phyloP scores from a whole-genome alignment of 331 rosid species.

The Spiraea crenata region DNA sequence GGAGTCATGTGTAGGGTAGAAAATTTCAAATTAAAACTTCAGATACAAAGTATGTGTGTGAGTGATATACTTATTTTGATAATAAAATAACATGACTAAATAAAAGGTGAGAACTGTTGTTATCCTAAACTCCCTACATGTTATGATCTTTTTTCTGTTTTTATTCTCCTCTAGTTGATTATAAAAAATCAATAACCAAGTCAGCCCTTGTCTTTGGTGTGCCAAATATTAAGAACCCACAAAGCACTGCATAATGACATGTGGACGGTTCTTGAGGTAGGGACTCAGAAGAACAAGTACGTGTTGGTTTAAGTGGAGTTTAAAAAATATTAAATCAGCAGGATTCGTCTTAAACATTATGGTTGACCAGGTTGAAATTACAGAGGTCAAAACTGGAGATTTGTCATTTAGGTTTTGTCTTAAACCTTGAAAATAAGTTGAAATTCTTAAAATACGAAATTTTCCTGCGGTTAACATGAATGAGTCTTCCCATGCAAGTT shows the following conservation, averaged over 20 bases:
- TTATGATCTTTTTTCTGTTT: background rate
- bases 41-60: no score
- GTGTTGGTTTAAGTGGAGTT: background rate
- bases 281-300: background rate
- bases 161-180: background rate
- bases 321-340: background rate
- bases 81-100: background rate
- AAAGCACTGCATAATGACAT: background rate
- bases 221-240: background rate
- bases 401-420: constrained; percentile 9
- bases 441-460: background rate
- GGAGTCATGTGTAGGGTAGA: no score
- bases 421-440: background rate
- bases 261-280: constrained; percentile 1
- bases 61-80: no score
- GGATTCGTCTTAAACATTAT: background rate
- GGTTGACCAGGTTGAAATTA: constrained; percentile 5
- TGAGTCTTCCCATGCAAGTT: background rate
- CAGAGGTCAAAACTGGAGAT: constrained; percentile 5
- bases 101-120: background rate
- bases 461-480: background rate
- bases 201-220: background rate
- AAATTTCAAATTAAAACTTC: no score
- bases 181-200: background rate
- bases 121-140: background rate